Evolutionary conservation across 768 basidiomycete species (phyloP), one percentile per base, ranked within the genome.

Genomic region (Lactifluus subvellereus): DNA sequence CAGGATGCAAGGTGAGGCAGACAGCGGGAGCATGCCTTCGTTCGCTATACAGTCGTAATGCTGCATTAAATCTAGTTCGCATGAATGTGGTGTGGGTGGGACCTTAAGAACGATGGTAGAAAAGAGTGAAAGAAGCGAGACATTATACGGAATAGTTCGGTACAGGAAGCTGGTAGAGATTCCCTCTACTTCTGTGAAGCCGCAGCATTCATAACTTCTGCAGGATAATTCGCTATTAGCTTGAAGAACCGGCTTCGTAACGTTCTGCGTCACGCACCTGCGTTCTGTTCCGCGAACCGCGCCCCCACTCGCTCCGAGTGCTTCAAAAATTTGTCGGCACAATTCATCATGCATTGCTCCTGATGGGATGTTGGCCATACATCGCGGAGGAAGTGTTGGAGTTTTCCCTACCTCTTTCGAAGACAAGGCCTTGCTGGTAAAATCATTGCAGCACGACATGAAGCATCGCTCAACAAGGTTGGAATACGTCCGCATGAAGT

Each of bases 311-410:
- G 82, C 73, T 98, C 94, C 11, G 94, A 94, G 73, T 97, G 93
- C 73, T 97, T 97, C 71, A 98, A 77, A 79, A 97, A 98, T 76
- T 98, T 99, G 80, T 98, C 96, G 22, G 94, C 83, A 78, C 96
- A 99, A 77, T 95, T 93, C 75, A 84, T 80, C 52, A 96, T 84
- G 73, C 96, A 99, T 67, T 85, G 82, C 70, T 90, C 89, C 94
- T 98, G 61, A 49, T 53, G 48, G 47, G 30, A 48, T 35, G 55
- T 67, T 47, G 54, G 57, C 33, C 50, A 27, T 32, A 27, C 40
- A 43, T 58, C 57, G 52, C 56, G 50, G 62, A 16, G 18, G 57
- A 58, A 4, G 22, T 33, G 20, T 42, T 2, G 3, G 49, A 47
- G 55, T 13, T 37, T 37, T 49, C 49, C 57, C 42, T 32, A 90